Evolutionary conservation across 495 filamentous ascomycete genomes (phyloP), one percentile per base, ranked within the genome.

Genomic region (Penicillium crystallinum): DNA sequence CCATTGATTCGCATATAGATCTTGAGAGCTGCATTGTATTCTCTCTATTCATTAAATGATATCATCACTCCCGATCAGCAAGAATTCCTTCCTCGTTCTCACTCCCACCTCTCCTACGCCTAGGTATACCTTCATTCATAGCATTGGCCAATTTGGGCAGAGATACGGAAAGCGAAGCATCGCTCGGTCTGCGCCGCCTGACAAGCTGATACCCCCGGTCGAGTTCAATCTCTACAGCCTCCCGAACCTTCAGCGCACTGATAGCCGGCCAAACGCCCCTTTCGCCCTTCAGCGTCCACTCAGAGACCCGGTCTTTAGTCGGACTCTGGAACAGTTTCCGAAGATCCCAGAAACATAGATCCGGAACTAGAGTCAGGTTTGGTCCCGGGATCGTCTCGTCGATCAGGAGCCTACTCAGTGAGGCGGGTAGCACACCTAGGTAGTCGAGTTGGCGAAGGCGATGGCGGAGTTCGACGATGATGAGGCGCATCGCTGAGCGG

Each of bases 231-330:
- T 97, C 92, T 12, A 97, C 77, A 17, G 84, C 87, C 61, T 89
- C 91, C n/a, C 92, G 74, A 6, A 95, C 82, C 59, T 83, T 86
- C 47, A 97, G 71, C 12, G 90, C 89, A 23, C 82, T 82, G 38
- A 95, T 80, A n/a, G 90, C 89, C 4, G 92, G 92, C 92, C 92
- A 97, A 0, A 95, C 89, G 47, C 87, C 89, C 34, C 86, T 68
- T 70, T 97, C 91, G 7, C 92, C 92, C 36, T 86, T 77, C 17
- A 84, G 64, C 51, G 92, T 90, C 92, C 92, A 97, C 54, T 91
- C 86, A 22, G 90, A 83, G 10, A 97, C 70, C 19, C 82, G 81
- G 48, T 85, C 80, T 43, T 80, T 76, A 15, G 84, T 91, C 4
- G 92, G 92, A 23, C 83, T 88, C 57, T 93, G 87, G 29, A 96